Percentiles rank a stretch among this genome's conserved stretches.
Conservation (phyloP, 1,284 basidiomycete species). For the Trichosporon sp. region DNA sequence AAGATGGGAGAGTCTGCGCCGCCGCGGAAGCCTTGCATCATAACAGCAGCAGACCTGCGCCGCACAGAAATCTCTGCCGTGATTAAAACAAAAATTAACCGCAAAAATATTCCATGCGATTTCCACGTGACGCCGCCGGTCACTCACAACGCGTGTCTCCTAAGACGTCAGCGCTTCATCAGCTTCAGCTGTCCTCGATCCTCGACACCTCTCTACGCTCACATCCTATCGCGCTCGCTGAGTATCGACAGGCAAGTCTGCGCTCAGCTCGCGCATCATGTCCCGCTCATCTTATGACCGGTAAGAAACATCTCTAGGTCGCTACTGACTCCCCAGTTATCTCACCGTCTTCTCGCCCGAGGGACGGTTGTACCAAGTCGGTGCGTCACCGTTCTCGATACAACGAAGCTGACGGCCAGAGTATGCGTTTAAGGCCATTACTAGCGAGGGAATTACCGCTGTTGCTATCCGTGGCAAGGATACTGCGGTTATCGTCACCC, state of each 20-base stretch:
- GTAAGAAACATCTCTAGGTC: conserved; percentile 19
- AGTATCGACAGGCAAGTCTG: neutral
- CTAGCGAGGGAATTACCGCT: conserved; percentile 90
- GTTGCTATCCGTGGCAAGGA: conserved; percentile 91
- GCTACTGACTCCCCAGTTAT: conserved; percentile 43
- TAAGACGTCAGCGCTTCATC: conserved; percentile 6
- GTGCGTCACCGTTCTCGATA: conserved; percentile 54
- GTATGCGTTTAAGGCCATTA: conserved; percentile 99
- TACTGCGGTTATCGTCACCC: conserved; percentile 90
- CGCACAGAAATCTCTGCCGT: conserved; percentile 10
- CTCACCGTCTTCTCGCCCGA: conserved; percentile 54
- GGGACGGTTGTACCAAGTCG: conserved; percentile 77
- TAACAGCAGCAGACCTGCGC: neutral
- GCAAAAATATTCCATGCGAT: neutral
- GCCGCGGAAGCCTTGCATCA: neutral
- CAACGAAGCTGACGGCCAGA: conserved; percentile 55
- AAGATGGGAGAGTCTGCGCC: neutral
- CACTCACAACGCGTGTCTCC: conserved; percentile 10
- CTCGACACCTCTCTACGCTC: neutral
- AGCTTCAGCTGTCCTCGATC: neutral
- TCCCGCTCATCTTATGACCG: conserved; percentile 50
- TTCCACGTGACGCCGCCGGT: neutral
- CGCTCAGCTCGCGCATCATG: conserved; percentile 25
- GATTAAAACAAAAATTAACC: neutral
- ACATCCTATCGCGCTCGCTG: neutral